Conservation (phyloP, 2,329 filamentous ascomycete species). For the Triangularia verruculosa region DNA sequence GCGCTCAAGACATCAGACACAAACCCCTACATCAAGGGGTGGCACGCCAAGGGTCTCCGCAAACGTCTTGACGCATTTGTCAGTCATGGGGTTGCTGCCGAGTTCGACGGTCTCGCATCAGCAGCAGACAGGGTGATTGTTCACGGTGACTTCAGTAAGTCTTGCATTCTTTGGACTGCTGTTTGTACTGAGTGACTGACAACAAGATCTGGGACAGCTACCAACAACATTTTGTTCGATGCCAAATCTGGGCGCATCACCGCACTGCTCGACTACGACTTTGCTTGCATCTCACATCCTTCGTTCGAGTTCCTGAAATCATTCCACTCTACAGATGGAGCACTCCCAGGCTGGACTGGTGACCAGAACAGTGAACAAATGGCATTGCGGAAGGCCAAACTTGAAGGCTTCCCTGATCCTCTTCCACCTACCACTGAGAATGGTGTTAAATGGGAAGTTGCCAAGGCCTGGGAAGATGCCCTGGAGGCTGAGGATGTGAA, state of each 20-base stretch:
- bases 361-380: conserved; percentile 9
- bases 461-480: conserved; percentile 23
- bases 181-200: neutral
- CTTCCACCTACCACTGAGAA: conserved; percentile 7
- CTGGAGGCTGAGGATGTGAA: neutral
- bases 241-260: conserved; percentile 29
- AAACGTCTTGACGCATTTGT: conserved; percentile 32
- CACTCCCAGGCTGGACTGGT: conserved; percentile 9
- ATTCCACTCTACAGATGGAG: conserved; percentile 12
- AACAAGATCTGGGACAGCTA: conserved; percentile 15
- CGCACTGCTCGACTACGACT: conserved; percentile 26
- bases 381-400: conserved; percentile 18
- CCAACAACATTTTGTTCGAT: conserved; percentile 32
- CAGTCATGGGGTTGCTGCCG: conserved; percentile 26
- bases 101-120: conserved; percentile 25
- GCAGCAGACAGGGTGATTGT: conserved; percentile 27
- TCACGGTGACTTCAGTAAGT: conserved; percentile 32
- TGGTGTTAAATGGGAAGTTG: conserved; percentile 16
- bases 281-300: conserved; percentile 16
- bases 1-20: neutral
- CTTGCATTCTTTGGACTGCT: neutral
- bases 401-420: conserved; percentile 16
- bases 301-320: conserved; percentile 20
- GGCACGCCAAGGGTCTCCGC: conserved; percentile 29
- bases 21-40: neutral